A percentile compares a stretch with the other conserved stretches of the same genome.
phyloP scores from a whole-genome alignment of 441 rosid genomes.

The Pelargonium myrrhifolium region DNA sequence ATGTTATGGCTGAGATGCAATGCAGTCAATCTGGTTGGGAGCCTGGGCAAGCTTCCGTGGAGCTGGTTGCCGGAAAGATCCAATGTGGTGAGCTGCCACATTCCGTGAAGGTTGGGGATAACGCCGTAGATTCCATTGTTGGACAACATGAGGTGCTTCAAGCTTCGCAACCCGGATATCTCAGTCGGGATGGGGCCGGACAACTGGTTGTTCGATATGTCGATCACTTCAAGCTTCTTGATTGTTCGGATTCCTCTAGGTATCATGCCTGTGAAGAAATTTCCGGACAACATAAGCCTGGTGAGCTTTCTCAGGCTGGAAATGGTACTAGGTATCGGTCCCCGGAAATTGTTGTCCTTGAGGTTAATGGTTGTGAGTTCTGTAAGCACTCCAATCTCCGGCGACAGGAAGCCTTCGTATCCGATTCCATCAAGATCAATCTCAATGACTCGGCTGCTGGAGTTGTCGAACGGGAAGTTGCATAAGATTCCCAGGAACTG shows the following conservation, averaged over 20 bases:
- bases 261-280: slow-evolving; percentile 45
- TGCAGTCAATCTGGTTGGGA: slow-evolving; percentile 37
- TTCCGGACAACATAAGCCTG: slow-evolving; percentile 28
- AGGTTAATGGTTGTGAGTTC: slow-evolving; percentile 42
- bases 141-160: slow-evolving; percentile 31
- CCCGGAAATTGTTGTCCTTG: slow-evolving; percentile 41
- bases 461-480: slow-evolving; percentile 31
- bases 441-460: slow-evolving; percentile 31
- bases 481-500: slow-evolving; percentile 48
- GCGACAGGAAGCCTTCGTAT: slow-evolving; percentile 49
- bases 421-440: slow-evolving; percentile 43
- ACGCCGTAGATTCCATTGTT: slow-evolving; percentile 38
- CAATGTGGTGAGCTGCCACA: slow-evolving; percentile 44
- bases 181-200: slow-evolving; percentile 37
- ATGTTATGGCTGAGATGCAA: slow-evolving; percentile 32
- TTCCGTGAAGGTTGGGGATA: slow-evolving; percentile 39
- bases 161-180: slow-evolving; percentile 35
- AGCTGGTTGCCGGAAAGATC: slow-evolving; percentile 41
- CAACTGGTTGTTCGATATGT: slow-evolving; percentile 43
- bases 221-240: slow-evolving; percentile 29
- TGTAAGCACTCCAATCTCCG: slow-evolving; percentile 38
- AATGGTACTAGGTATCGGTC: slow-evolving; percentile 44
- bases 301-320: slow-evolving; percentile 37
- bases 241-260: slow-evolving; percentile 27
- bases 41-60: slow-evolving; percentile 33